These are phyloP conservation scores for Violaceomyces palustris DNA, from an alignment of 1,284 basidiomycete species.

Conservation along the genomic window DNA sequence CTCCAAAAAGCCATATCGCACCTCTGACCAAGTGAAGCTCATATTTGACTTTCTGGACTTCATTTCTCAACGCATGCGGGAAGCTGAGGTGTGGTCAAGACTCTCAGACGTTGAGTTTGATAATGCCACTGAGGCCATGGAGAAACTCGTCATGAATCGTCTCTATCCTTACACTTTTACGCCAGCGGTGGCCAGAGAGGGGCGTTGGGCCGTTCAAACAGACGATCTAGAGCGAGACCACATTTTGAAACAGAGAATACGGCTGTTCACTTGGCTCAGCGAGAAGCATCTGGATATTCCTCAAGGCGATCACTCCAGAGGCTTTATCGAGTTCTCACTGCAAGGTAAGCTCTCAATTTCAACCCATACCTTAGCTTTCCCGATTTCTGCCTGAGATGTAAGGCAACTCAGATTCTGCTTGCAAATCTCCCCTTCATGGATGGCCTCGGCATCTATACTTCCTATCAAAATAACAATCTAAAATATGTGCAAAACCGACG, in stretches of 20 bases:
- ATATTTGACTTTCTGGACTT: slow-evolving; percentile 53
- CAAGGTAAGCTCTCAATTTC: no score
- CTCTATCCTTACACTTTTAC: slow-evolving; percentile 61
- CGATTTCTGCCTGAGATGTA: no score
- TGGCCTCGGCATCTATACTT: background rate
- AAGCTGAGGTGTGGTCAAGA: slow-evolving; percentile 41
- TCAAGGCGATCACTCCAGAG: slow-evolving; percentile 56
- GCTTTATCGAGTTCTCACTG: slow-evolving; percentile 88
- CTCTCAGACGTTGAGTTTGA: slow-evolving; percentile 77
- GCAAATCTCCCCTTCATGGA: background rate
- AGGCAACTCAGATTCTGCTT: background rate
- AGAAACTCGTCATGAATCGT: slow-evolving; percentile 98
- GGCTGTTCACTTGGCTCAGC: slow-evolving; percentile 81
- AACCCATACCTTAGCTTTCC: no score
- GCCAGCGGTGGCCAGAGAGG: slow-evolving; percentile 47
- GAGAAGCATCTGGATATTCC: slow-evolving; percentile 75
- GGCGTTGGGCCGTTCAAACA: slow-evolving; percentile 58
- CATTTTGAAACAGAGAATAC: slow-evolving; percentile 82
- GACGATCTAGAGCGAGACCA: slow-evolving; percentile 94
- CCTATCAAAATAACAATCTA: no score
- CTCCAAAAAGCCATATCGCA: slow-evolving; percentile 50
- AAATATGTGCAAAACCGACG: no score
- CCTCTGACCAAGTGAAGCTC: slow-evolving; percentile 49
- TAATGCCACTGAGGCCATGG: slow-evolving; percentile 96
- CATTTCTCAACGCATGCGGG: slow-evolving; percentile 45